Evolutionary conservation across 345 rosid species (phyloP), one percentile per base, ranked within the genome.

Genomic region (Acer campestre): DNA sequence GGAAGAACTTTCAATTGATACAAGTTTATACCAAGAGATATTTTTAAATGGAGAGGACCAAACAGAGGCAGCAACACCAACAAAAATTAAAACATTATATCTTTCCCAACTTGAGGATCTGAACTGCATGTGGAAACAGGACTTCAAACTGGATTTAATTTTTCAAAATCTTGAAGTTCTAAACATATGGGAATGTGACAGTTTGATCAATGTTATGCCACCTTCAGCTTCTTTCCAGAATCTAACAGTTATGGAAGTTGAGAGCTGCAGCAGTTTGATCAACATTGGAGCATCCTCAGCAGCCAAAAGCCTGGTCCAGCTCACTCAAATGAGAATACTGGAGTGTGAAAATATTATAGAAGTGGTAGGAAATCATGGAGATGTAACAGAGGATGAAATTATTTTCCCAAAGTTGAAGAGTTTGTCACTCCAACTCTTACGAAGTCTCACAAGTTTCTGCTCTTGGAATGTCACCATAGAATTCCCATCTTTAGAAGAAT

Each of bases 1-100:
- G 66, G 62, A 79, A 48, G 11, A 0, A 12, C 75, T 82, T 31
- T 0, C 0, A 11, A 35, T 0, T 35, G 25, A 25, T 25, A 1
- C 25, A 25, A 40, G 67, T 67, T 23, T 9, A 14, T 70, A 77
- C 35, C 20, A 77, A 62, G 76, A 53, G 78, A 10, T 64, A 40
- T 40, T 8, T 40, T 40, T 10, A 40, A 1, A 40, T 6, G 44
- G 1, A 40, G 44, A 8, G 9, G 44, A 6, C 44, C 44, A 8
- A 40, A 40, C 44, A 40, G 4, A 3, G 4, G 35, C 4, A 29
- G 35, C 4, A 0, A 3, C 35, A 29, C 8, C 44, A 0, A 7
- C 44, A 40, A 40, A 40, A 40, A 6, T 40, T 2, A 40, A 40
- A 40, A 40, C 2, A 40, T 0, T 40, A 40, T 6, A 1, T 40